Evolutionary conservation across 441 rosid species (phyloP).

Genomic region (Gossypium trilobum): DNA sequence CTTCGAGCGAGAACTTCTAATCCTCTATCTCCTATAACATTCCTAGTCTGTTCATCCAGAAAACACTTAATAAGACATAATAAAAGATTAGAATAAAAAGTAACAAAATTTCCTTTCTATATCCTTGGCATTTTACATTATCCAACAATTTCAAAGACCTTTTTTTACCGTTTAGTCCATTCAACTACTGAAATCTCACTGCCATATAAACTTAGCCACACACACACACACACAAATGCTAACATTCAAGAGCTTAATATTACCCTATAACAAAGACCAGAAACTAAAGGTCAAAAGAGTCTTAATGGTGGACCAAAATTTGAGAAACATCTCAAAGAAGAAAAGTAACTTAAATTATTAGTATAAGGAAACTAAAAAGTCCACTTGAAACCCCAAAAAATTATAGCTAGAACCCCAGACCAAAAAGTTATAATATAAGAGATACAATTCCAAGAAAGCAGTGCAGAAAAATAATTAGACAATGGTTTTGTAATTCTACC

Average conservation of each 20-base stretch:
- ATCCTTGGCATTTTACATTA: not conserved
- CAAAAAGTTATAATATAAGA: not conserved
- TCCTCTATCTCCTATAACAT: conserved; percentile 90
- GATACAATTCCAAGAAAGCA: not conserved
- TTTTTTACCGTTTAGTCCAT: not conserved
- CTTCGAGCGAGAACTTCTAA: conserved; percentile 64
- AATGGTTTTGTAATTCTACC: conserved; percentile 33
- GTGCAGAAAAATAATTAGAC: conserved; percentile 1
- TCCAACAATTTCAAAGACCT: not conserved
- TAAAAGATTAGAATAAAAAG: not conserved
- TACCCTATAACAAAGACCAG: not conserved
- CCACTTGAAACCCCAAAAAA: not conserved
- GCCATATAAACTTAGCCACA: not conserved
- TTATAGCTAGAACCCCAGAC: not conserved
- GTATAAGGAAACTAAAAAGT: not conserved
- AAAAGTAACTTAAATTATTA: not conserved
- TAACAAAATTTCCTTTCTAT: not conserved
- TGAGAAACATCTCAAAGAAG: not conserved
- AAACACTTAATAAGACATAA: not conserved
- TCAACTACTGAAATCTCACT: not conserved
- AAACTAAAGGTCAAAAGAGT: not conserved
- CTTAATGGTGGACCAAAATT: not conserved
- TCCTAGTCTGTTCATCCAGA: conserved; percentile 61
- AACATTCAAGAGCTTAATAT: not conserved
- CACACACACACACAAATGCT: not conserved